phyloP scores from a whole-genome alignment of 257 asterid species.

The Solanum microdontum region DNA sequence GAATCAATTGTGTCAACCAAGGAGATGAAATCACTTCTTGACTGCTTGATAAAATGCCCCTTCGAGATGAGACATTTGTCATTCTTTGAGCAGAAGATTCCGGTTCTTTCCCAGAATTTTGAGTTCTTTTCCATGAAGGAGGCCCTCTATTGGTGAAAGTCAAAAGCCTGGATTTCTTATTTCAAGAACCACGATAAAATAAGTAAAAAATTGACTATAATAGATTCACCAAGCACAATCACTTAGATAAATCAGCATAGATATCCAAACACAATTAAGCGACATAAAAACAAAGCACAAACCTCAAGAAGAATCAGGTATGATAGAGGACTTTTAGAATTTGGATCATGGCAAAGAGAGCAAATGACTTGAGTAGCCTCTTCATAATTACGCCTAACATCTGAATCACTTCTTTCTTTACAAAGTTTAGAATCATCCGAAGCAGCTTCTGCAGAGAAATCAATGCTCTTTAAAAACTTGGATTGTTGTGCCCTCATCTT shows the following conservation, averaged over 20 bases:
- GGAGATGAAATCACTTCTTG: constrained; percentile 26
- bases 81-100: constrained; percentile 19
- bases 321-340: constrained; percentile 66
- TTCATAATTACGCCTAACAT: constrained; percentile 21
- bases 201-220: not conserved
- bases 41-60: constrained; percentile 13
- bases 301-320: constrained; percentile 95
- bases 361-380: constrained; percentile 60
- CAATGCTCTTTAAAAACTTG: constrained; percentile 64
- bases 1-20: constrained; percentile 47
- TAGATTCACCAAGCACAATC: not conserved
- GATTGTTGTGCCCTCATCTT: constrained; percentile 88
- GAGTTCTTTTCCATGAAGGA: constrained; percentile 65
- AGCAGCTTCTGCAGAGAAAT: constrained; percentile 46
- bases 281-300: constrained; percentile 1
- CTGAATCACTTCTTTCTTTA: constrained; percentile 37
- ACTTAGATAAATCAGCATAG: not conserved
- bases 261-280: not conserved
- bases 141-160: constrained; percentile 58
- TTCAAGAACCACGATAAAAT: constrained; percentile 20
- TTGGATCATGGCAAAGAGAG: constrained; percentile 83
- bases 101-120: constrained; percentile 43
- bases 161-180: constrained; percentile 88
- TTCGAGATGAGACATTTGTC: constrained; percentile 18
- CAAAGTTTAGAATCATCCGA: constrained; percentile 39